Percentiles rank a stretch among this genome's conserved stretches.
These are phyloP conservation scores for Dactylorhiza incarnata DNA, from an alignment of 106 monocot species.

Conservation along the genomic window DNA sequence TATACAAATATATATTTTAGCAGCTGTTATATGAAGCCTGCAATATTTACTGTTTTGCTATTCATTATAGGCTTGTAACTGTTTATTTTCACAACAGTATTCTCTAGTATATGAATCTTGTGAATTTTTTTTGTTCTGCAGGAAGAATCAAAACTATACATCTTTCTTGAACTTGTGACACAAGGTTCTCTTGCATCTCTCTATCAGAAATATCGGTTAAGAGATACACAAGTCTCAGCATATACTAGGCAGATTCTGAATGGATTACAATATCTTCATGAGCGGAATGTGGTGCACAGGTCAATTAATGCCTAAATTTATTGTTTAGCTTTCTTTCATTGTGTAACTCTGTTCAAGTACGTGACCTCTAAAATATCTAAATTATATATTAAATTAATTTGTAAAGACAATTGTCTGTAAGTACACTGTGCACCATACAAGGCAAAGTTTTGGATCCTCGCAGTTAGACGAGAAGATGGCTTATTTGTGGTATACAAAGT, in stretches of 20 bases:
- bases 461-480: too few relatives aligned
- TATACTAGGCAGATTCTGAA: constrained; percentile 86
- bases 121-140: constrained; percentile 20
- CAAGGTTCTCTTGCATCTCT: constrained; percentile 85
- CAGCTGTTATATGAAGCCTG: background rate
- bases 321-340: background rate
- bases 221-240: constrained; percentile 68
- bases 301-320: constrained; percentile 12
- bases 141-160: constrained; percentile 74
- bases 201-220: constrained; percentile 71
- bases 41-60: background rate
- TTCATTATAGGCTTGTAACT: background rate
- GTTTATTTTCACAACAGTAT: background rate
- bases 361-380: too few relatives aligned
- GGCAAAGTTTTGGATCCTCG: too few relatives aligned
- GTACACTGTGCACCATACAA: too few relatives aligned
- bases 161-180: constrained; percentile 86
- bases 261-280: constrained; percentile 84
- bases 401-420: too few relatives aligned
- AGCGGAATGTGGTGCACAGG: constrained; percentile 84
- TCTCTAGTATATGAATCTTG: constrained; percentile 1
- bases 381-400: too few relatives aligned
- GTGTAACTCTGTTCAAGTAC: too few relatives aligned
- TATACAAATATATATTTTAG: background rate
- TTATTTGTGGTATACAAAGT: too few relatives aligned